Conservation (phyloP, 1,284 basidiomycete species). For the Heterobasidion irregulare region DNA sequence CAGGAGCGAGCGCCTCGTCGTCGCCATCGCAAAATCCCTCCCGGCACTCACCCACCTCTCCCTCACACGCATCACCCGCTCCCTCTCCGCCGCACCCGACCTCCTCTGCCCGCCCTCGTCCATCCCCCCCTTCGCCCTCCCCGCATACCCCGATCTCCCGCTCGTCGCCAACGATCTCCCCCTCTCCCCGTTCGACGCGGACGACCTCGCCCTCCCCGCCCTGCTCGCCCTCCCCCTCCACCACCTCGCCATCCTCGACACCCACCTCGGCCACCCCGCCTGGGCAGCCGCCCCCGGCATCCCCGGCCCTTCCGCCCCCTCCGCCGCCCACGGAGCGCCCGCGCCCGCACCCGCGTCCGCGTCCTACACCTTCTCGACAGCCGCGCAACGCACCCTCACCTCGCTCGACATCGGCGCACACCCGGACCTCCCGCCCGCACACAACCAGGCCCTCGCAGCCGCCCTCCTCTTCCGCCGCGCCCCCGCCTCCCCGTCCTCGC, state of each 20-base stretch:
- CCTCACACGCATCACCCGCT: constrained; percentile 58
- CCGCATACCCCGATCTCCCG: constrained; percentile 41
- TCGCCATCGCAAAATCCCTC: constrained; percentile 57
- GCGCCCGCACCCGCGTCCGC: no score
- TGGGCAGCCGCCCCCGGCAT: constrained; percentile 23
- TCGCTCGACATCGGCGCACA: constrained; percentile 54
- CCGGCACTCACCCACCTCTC: constrained; percentile 47
- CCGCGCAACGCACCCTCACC: constrained; percentile 41
- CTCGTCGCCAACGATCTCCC: constrained; percentile 43
- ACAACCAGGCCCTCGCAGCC: constrained; percentile 47
- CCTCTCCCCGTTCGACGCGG: background rate
- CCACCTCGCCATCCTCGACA: constrained; percentile 57
- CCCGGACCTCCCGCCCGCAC: constrained; percentile 47
- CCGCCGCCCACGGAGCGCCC: no score
- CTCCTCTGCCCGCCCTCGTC: background rate
- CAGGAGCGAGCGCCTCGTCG: constrained; percentile 65
- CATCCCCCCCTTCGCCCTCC: constrained; percentile 31
- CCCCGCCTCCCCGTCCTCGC: constrained; percentile 33
- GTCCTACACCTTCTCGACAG: constrained; percentile 25
- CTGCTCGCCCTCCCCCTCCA: background rate
- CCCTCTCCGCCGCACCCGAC: constrained; percentile 46
- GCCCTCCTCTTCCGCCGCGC: constrained; percentile 50
- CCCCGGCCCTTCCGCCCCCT: no score
- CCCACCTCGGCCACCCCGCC: constrained; percentile 55
- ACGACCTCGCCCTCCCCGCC: background rate